Base-by-base conservation (phyloP, 1,139 yeast species). In the Kodamaea alishanica region DNA sequence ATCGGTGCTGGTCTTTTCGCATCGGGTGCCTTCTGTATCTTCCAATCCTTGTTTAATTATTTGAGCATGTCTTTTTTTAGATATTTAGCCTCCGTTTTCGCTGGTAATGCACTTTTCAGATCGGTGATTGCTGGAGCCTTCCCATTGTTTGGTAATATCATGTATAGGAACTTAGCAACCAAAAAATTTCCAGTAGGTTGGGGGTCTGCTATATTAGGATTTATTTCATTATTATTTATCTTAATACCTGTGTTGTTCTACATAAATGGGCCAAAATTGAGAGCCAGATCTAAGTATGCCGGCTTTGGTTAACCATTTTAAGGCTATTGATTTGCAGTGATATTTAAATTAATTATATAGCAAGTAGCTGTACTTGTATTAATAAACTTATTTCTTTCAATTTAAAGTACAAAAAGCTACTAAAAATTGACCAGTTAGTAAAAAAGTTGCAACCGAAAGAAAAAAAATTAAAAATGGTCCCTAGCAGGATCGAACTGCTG, bases 401-500 rank as follows among this genome's bases (percentile, higher is more conserved):
- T 15, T 15, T 15, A 15, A 15, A 15, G 3, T 15, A 15, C 4
- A 15, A 15, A 15, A 15, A 15, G 20, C 20, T 15, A 15, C 3
- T 15, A 15, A 15, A 15, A 15, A 15, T 15, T 3, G 20, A 15
- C 20, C 20, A 15, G 20, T 15, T 3, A 15, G 4, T 15, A 4
- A 15, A 15, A 15, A 15, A 15, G 20, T 15, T 15, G 20, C 20
- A 15, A 15, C 4, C 4, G 20, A 15, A 15, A 15, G 4, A 15
- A 15, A 15, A 15, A 15, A 3, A n/a, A n/a, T n/a, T n/a, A n/a
- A n/a, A 41, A 59, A 56, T 80, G 85, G 81, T 80, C 84, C 84
- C 84, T 79, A 77, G 84, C 86, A 76, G 86, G 86, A 79, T 80
- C 86, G 84, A 79, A 79, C 85, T 75, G 85, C 84, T 76, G 85